Conservation (phyloP, 2,329 filamentous ascomycete species). For the Hymenoscyphus infarciens region DNA sequence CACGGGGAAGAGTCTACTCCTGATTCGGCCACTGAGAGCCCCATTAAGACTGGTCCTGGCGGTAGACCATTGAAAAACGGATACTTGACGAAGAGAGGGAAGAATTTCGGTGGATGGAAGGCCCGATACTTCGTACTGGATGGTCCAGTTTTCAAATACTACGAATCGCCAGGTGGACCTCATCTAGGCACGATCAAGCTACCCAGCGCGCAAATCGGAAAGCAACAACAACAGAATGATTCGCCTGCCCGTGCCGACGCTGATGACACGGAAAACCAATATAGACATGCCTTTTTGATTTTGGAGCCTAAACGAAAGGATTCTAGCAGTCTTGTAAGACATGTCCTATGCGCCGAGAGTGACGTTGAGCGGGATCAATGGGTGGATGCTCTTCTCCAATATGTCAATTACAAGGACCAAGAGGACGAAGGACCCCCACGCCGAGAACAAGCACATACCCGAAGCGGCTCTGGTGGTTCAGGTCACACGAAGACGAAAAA, state of each 20-base stretch:
- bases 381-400: constrained; percentile 86
- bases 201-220: constrained; percentile 86
- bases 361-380: constrained; percentile 89
- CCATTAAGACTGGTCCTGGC: constrained; percentile 51
- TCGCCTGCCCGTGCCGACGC: constrained; percentile 63
- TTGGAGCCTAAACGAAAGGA: constrained; percentile 97
- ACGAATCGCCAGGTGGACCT: constrained; percentile 83
- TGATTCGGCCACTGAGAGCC: constrained; percentile 39
- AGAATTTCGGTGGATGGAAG: constrained; percentile 99
- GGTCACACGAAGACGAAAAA: constrained; percentile 39
- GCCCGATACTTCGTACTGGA: constrained; percentile 70
- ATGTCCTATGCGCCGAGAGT: constrained; percentile 93
- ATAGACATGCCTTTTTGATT: constrained; percentile 92
- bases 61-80: constrained; percentile 74
- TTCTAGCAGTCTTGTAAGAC: constrained; percentile 78
- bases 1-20: constrained; percentile 54
- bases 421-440: constrained; percentile 46
- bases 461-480: constrained; percentile 40
- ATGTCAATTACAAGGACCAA: constrained; percentile 70
- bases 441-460: constrained; percentile 36
- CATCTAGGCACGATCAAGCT: constrained; percentile 94
- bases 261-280: constrained; percentile 66
- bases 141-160: constrained; percentile 77
- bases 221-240: constrained; percentile 63
- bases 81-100: constrained; percentile 93